These are phyloP conservation scores for Huntiella decipiens DNA, from an alignment of 2,329 filamentous ascomycete genomes.

Conservation along the genomic window DNA sequence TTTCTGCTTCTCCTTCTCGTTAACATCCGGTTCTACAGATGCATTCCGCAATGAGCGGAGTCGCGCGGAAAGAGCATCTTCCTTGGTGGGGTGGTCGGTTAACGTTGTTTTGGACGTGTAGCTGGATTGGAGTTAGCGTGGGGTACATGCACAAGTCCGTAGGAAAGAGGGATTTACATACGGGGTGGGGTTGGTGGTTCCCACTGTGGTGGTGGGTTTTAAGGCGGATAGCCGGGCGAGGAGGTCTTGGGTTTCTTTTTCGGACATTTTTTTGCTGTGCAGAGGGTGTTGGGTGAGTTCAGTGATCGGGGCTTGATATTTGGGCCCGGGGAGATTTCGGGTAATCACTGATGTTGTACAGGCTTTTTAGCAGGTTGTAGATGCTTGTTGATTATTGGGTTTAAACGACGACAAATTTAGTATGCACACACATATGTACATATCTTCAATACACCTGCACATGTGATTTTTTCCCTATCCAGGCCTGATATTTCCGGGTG, in stretches of 20 bases:
- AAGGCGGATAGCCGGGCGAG: conserved; percentile 36
- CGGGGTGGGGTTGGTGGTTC: conserved; percentile 1
- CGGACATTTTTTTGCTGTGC: background rate
- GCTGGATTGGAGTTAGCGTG: conserved; percentile 3
- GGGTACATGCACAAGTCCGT: background rate
- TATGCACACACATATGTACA: too few species aligned
- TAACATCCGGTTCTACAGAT: conserved; percentile 10
- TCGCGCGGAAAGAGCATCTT: conserved; percentile 32
- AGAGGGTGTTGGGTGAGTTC: background rate
- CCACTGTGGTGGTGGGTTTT: conserved; percentile 21
- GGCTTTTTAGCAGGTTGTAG: too few species aligned
- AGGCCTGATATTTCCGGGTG: too few species aligned
- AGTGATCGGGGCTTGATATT: background rate
- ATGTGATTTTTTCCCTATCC: too few species aligned
- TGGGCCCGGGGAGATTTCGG: too few species aligned
- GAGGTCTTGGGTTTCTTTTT: conserved; percentile 15
- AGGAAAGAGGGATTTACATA: background rate
- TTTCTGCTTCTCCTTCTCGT: background rate
- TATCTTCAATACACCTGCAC: too few species aligned
- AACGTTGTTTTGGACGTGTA: conserved; percentile 8
- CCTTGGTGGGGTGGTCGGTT: conserved; percentile 18
- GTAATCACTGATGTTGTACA: too few species aligned
- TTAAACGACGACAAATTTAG: too few species aligned
- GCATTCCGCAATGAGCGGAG: conserved; percentile 28
- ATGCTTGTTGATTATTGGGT: too few species aligned